These are phyloP conservation scores for Papiliotrema fonsecae DNA, from an alignment of 1,284 basidiomycete species.

Conservation along the genomic window DNA sequence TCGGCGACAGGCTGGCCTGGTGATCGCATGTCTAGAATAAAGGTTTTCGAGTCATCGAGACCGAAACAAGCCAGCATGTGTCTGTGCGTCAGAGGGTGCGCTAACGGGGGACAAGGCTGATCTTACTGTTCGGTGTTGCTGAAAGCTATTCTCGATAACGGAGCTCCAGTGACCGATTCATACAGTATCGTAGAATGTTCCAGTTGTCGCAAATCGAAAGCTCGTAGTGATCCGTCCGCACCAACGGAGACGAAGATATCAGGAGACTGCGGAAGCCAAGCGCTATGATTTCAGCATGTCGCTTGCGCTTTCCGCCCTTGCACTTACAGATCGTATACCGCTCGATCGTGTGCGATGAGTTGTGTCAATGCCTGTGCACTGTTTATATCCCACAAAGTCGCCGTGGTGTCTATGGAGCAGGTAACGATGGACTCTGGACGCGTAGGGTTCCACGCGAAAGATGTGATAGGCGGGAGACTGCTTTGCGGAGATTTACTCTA, in stretches of 20 bases:
- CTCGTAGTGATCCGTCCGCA: conserved; percentile 91
- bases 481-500: conserved; percentile 84
- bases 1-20: conserved; percentile 91
- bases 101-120: not conserved
- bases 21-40: conserved; percentile 89
- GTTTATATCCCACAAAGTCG: conserved; percentile 96
- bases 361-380: conserved; percentile 94
- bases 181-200: conserved; percentile 99
- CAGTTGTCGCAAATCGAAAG: conserved; percentile 90
- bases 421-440: conserved; percentile 83
- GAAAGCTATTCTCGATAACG: conserved; percentile 82
- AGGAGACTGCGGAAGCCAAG: conserved; percentile 95
- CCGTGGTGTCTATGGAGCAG: conserved; percentile 92
- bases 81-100: conserved; percentile 16
- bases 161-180: conserved; percentile 66
- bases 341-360: conserved; percentile 94
- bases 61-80: conserved; percentile 48
- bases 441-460: conserved; percentile 93
- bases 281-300: conserved; percentile 38
- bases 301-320: not conserved
- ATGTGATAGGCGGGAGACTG: conserved; percentile 81
- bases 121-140: conserved; percentile 42
- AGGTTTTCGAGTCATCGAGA: conserved; percentile 74
- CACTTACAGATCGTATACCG: conserved; percentile 58
- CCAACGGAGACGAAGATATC: conserved; percentile 99